Base-by-base conservation (phyloP, 2,329 filamentous ascomycete species). In the Pseudogymnoascus sp. region DNA sequence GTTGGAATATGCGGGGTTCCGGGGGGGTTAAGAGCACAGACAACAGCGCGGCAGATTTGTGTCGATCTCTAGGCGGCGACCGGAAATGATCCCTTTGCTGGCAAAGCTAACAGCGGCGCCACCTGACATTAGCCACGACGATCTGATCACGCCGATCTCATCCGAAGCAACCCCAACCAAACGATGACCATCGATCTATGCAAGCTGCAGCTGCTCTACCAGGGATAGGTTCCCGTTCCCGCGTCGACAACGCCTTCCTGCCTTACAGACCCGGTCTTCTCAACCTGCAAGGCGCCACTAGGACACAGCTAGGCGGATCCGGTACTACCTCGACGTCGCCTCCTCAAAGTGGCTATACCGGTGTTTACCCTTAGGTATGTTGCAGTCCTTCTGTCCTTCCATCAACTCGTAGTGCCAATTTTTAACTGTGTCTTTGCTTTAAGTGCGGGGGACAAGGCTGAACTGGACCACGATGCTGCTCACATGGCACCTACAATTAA, bases 51-150 rank as follows among this genome's bases (percentile, higher is more conserved):
- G n/a, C n/a, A 35, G n/a, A 35, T 35, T 3, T 33, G 10, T 33
- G 8, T 6, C 30, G 9, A 33, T 33, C 30, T 33, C 30, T 33
- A 85, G 66, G 81, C 83, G 1, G 73, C 73, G 0, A 76, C 66
- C 13, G 83, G 86, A 73, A 70, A 66, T 64, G 73, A 70, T 13
- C 83, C 84, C 0, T 88, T 87, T 62, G 83, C 83, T 13, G 82
- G 84, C 66, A 84, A 83, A 73, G 80, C 77, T 23, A 87, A 86
- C 72, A 84, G 78, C 57, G 83, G 81, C 34, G 82, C 82, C 1
- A 77, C 76, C 19, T 88, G 82, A 85, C 62, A 85, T 88, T 68
- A 84, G 80, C 67, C 82, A 86, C 66, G 84, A 84, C 33, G 84
- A 87, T 63, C 69, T 86, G 38, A 67, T 86, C 82, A 86, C 66